Evolutionary conservation across 1,284 basidiomycete species (phyloP), one percentile per base, ranked within the genome.

Genomic region (Fomes fomentarius): DNA sequence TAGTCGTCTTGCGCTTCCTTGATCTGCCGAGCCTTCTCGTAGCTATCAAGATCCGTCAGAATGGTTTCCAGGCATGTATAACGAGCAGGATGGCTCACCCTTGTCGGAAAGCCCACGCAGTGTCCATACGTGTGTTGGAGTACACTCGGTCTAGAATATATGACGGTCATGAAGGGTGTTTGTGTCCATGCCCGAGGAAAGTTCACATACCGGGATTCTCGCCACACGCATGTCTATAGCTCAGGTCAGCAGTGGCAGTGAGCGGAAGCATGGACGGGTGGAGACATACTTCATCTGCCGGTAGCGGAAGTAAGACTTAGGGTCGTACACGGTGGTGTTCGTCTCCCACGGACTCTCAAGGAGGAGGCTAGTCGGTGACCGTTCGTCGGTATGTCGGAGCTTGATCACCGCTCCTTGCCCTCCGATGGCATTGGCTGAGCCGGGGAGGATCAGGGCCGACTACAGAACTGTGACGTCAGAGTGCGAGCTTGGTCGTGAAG

Each of bases 1-100:
- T 82, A 93, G 4, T 73, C 74, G 65, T 95, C 91, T 65, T 96
- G 94, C 49, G 78, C 74, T n/a, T 81, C 75, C 69, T 90, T 92
- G 59, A 96, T 79, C 65, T 85, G 74, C 21, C 83, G 79, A 1
- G 93, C 94, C 19, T 83, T 84, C 51, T 88, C 78, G 63, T 95
- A 94, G 10, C 50, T 51, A 10, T 17, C 7, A 5, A 8, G 9
- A 33, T 35, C n/a, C n/a, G n/a, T n/a, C n/a, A n/a, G n/a, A 19
- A 30, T 14, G 17, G 24, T 28, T 1, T 1, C 12, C 28, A 30
- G 24, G 39, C 15, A 24, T 1, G 12, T 25, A 11, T 26, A 15
- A 25, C 24, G n/a, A 51, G 12, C 15, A 11, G 14, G 12, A 25
- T n/a, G n/a, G 45, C 50, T 1, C 21, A 54, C 58, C 69, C 74